Base-by-base conservation (phyloP, 768 basidiomycete genomes). In the Leccinum pellstonianum region DNA sequence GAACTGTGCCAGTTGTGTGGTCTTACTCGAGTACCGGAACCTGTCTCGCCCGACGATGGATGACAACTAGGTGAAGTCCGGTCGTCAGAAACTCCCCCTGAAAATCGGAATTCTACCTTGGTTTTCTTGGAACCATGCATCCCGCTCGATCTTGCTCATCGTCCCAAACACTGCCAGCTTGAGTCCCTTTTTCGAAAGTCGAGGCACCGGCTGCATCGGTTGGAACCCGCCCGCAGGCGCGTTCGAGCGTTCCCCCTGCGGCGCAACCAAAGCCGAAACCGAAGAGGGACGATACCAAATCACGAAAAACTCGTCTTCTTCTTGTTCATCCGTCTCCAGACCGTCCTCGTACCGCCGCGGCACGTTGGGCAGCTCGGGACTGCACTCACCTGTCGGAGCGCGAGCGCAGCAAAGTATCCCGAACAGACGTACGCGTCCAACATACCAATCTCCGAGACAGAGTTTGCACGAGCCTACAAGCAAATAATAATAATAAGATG, bases 1-100 rank as follows among this genome's bases (percentile, higher is more conserved):
- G 76, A 94, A 99, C 70, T 99, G 97, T 0, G 92, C 80, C 6
- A 99, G 79, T 72, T 99, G 97, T 0, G 97, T 98, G 1, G 97
- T 99, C 77, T 99, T 99, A 6, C n/a, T n/a, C n/a, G n/a, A n/a
- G n/a, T n/a, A n/a, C 97, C 97, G 0, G 96, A 98, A 10, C 97
- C 97, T n/a, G 97, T 99, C 76, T 99, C 97, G n/a, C 97, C 97
- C 91, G 41, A 98, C 93, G 58, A 99, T 86, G 51, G 58, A 99
- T 86, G 51, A 91, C 80, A 38, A 98, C 97, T 97, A 64, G 10
- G 54, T 55, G 8, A 21, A 31, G 4, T 19, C 54, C 14, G 2
- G 5, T 50, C 21, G 53, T 54, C 53, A 59, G 17, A 57, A 3
- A 31, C 4, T 1, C 7, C 7, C 3, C 3, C 7, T 31, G 19